Evolutionary conservation across 1,284 basidiomycete genomes (phyloP).

Genomic region (Sanguinoderma infundibulare): DNA sequence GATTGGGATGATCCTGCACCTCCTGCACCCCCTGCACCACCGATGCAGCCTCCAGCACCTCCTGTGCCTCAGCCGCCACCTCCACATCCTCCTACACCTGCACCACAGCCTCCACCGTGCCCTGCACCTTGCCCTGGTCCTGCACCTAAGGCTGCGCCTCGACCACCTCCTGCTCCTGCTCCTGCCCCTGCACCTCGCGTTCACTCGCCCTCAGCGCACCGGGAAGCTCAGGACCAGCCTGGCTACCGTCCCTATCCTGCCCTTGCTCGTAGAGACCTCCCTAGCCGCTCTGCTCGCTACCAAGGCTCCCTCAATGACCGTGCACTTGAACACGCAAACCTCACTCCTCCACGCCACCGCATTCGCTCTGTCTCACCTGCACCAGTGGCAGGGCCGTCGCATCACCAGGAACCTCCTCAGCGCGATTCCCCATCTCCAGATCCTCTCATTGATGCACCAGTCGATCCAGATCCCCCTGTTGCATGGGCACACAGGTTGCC

Average conservation of each 20-base stretch:
- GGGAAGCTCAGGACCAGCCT: background rate
- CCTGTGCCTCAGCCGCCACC: conserved; percentile 3
- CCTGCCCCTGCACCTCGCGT: background rate
- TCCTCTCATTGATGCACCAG: conserved; percentile 4
- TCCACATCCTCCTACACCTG: conserved; percentile 5
- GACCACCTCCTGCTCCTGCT: background rate
- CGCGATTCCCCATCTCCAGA: conserved; percentile 2
- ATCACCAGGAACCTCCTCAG: no score
- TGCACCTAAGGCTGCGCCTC: conserved; percentile 7
- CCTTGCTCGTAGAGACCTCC: conserved; percentile 5
- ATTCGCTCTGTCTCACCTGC: conserved; percentile 6
- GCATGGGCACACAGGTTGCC: background rate
- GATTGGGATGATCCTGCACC: no score
- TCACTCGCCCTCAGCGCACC: background rate
- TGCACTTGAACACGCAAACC: conserved; percentile 6
- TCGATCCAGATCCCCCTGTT: conserved; percentile 4
- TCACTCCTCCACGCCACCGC: conserved; percentile 7
- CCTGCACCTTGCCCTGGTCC: conserved; percentile 4
- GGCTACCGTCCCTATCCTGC: conserved; percentile 12
- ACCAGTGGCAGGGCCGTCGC: no score
- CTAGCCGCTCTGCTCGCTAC: conserved; percentile 4
- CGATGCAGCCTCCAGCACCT: background rate
- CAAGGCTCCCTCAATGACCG: conserved; percentile 13
- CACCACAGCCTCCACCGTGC: background rate
- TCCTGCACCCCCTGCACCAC: no score